Base-by-base conservation (phyloP, 176 grass and related monocot genomes). In the Carex littledalei region DNA sequence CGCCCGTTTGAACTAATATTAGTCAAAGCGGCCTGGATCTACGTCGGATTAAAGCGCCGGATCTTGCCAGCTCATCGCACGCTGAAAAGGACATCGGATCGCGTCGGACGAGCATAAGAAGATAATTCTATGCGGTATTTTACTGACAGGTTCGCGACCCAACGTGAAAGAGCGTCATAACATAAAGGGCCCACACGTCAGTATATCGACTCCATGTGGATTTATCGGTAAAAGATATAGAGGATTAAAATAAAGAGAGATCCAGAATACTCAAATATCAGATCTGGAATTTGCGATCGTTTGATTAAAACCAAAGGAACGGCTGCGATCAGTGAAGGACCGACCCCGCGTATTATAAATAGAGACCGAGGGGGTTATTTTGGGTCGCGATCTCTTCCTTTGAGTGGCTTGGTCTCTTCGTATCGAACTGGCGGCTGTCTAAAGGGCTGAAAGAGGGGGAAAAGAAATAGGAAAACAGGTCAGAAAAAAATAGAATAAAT, bases 371-470 rank as follows among this genome's bases (percentile, higher is more conserved):
- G 81, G 61, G 18, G 3, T 0, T 4, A 2, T 53, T 53, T 50
- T 35, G 45, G 10, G 63, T 67, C 81, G 58, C 63, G 81, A 68
- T 83, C 21, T 55, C 60, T 67, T 83, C 5, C 6, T 67, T 83
- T 83, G 81, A 83, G 81, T 83, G 81, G 81, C 5, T 26, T 31
- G 81, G 58, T 66, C 22, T 83, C 43, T 55, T 83, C 81, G 45
- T 68, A 47, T 64, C 64, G 45, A 29, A 22, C 31, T 50, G 81
- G 63, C 81, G 81, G 81, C 81, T 66, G 79, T 74, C 43, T 17
- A 57, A 78, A 56, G 50, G 74, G 74, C 31, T 37, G 13, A 68
- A 68, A 68, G 29, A 37, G 35, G 55, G 34, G n/a, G 59, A 32
- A 83, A 39, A 39, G 5, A 16, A 81, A 24, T 64, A 22, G n/a